These are phyloP conservation scores for Arthrobotrys sinensis DNA, from an alignment of 2,329 filamentous ascomycete genomes.

Conservation along the genomic window DNA sequence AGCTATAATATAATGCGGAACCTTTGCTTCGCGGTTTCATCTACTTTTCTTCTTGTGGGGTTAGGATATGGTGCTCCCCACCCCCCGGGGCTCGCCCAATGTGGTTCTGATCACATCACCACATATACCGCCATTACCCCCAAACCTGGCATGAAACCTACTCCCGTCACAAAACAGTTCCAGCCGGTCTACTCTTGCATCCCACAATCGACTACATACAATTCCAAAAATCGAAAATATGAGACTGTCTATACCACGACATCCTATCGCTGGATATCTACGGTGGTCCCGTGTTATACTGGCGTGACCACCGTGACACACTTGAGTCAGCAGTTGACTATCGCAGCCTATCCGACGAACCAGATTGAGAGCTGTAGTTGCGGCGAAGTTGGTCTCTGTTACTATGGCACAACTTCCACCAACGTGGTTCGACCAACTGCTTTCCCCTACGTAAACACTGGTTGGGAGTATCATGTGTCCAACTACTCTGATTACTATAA, in stretches of 20 bases:
- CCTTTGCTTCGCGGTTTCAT: constrained; percentile 18
- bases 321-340: constrained; percentile 33
- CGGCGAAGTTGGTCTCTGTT: constrained; percentile 27
- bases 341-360: constrained; percentile 49
- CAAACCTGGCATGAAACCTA: constrained; percentile 39
- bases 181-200: constrained; percentile 45
- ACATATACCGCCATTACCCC: constrained; percentile 36
- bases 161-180: constrained; percentile 44
- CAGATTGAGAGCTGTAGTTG: constrained; percentile 48
- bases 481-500: constrained; percentile 51
- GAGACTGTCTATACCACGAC: constrained; percentile 38
- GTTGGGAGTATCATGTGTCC: constrained; percentile 49
- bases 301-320: constrained; percentile 30
- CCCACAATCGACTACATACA: constrained; percentile 35
- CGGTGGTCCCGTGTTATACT: constrained; percentile 43
- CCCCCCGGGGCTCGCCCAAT: constrained; percentile 11
- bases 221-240: constrained; percentile 35
- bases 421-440: constrained; percentile 32
- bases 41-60: constrained; percentile 7
- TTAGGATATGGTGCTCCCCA: constrained; percentile 33
- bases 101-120: neutral
- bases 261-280: constrained; percentile 48
- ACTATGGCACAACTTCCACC: constrained; percentile 46
- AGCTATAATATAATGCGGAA: constrained; percentile 34
- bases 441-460: constrained; percentile 50